phyloP scores from a whole-genome alignment of 306 rosid species.

The Pyrus betulifolia region DNA sequence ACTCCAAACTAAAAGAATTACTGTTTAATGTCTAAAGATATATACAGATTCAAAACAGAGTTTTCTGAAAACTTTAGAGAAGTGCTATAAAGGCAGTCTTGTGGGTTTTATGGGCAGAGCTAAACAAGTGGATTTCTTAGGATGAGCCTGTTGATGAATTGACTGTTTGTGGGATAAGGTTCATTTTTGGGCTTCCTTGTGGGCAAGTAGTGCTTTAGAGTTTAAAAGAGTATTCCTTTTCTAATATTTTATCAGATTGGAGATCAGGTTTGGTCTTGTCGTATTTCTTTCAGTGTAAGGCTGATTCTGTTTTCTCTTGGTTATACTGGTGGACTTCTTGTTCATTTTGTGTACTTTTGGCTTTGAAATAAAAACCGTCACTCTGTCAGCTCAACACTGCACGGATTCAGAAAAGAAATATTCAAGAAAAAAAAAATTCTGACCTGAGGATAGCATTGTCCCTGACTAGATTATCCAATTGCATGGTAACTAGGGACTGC shows the following conservation, averaged over 20 bases:
- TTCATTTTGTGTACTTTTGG: not conserved
- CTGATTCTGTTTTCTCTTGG: not conserved
- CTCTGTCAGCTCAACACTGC: not conserved
- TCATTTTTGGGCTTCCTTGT: not conserved
- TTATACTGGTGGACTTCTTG: not conserved
- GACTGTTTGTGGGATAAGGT: not conserved
- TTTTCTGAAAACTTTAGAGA: not conserved
- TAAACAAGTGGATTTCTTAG: not conserved
- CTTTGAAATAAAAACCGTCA: not conserved
- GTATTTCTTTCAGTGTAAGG: no score
- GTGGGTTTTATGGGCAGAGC: not conserved
- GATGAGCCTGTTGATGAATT: not conserved
- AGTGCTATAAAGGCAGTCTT: not conserved
- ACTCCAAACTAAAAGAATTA: not conserved
- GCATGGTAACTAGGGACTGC: conserved; percentile 64
- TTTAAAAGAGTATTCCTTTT: not conserved
- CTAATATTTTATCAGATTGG: not conserved
- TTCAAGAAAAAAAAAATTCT: not conserved
- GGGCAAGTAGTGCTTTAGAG: not conserved
- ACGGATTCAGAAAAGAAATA: not conserved
- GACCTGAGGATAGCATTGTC: conserved; percentile 81
- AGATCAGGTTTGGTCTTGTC: not conserved
- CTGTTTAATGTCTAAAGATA: not conserved
- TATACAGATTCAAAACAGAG: not conserved
- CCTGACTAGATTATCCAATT: conserved; percentile 47